Evolutionary conservation across 805 yeast species (phyloP), one percentile per base, ranked within the genome.

Genomic region (Isabelozyma rhagii): DNA sequence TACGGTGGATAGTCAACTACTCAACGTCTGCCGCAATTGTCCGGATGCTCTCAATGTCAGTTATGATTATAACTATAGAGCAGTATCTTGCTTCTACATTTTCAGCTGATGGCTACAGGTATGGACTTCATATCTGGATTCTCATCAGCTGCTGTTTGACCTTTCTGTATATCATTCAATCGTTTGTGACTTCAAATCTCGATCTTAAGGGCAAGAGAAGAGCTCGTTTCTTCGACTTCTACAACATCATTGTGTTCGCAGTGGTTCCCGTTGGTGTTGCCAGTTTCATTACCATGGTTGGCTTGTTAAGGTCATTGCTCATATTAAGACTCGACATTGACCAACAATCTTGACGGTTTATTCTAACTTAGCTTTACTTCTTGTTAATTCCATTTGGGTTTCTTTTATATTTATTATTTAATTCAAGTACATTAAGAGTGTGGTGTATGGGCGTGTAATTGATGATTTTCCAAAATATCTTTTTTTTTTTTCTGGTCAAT

Each of bases 181-280:
- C 87, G 62, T 93, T 91, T 62, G 85, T 91, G 54, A 91, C 97
- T 10, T 85, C 91, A 48, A 85, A 87, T 61, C 62, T 87, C 48
- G 83, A 82, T 51, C 63, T 80, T 45, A 78, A 78, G 53, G 76
- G 71, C 5, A 62, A 72, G 57, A 55, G 66, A 29, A 68, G 67
- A 50, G 78, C 82, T 40, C 77, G 97, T 48, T 85, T 91, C 36
- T 88, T 92, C 51, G 96, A 93, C 64, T 75, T 92, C 48, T 89
- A 90, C 66, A 89, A 87, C 57, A 88, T 94, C 45, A 90, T 88
- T 0, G 97, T 93, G 1, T 93, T 89, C 71, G 97, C 98, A 2
- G 99, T 93, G 40, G 97, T 93, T n/a, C 99, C 99, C 0, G 90
- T 93, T 14, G 98, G 99, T 0, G 61, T 93, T 51, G 97, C 98